Conservation (phyloP, 352 stramenopile species). For the Globisporangium recalcitrans region DNA sequence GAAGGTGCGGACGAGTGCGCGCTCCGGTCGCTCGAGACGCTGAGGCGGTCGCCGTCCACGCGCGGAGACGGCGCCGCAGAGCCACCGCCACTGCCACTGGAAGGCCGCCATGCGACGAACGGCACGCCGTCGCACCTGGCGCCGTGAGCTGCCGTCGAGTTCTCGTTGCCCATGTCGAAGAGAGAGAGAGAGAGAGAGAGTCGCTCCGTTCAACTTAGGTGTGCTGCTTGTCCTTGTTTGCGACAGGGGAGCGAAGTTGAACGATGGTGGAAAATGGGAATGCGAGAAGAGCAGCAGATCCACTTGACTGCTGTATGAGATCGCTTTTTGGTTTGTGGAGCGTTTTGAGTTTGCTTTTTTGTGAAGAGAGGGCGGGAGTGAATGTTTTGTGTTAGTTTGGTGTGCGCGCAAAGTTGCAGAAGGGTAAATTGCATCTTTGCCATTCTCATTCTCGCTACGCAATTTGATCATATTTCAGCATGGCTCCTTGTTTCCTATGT, state of each 20-base stretch:
- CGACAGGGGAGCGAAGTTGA: neutral
- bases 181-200: conserved; percentile 1
- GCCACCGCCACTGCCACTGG: conserved; percentile 8
- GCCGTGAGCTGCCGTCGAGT: conserved; percentile 30
- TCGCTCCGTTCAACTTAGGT: neutral
- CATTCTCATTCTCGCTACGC: too few relatives aligned
- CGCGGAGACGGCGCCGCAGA: neutral
- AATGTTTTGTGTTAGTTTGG: neutral
- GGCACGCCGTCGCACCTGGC: conserved; percentile 49
- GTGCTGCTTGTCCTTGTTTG: neutral
- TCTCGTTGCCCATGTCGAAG: conserved; percentile 45
- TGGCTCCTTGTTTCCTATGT: neutral
- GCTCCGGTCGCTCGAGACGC: conserved; percentile 7
- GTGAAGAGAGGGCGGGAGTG: neutral
- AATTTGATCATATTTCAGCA: too few relatives aligned
- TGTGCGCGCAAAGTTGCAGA: neutral
- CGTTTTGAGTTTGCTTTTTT: neutral
- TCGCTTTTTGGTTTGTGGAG: neutral
- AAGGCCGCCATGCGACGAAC: conserved; percentile 57
- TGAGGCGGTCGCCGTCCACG: conserved; percentile 1
- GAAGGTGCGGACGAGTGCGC: neutral
- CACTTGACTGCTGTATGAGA: neutral
- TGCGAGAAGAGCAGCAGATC: neutral
- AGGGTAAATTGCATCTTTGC: too few relatives aligned
- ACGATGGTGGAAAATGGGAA: neutral